A percentile compares a stretch with the other conserved stretches of the same genome.
phyloP scores from a whole-genome alignment of 2,329 filamentous ascomycete species.

The Parastagonospora nodorum region DNA sequence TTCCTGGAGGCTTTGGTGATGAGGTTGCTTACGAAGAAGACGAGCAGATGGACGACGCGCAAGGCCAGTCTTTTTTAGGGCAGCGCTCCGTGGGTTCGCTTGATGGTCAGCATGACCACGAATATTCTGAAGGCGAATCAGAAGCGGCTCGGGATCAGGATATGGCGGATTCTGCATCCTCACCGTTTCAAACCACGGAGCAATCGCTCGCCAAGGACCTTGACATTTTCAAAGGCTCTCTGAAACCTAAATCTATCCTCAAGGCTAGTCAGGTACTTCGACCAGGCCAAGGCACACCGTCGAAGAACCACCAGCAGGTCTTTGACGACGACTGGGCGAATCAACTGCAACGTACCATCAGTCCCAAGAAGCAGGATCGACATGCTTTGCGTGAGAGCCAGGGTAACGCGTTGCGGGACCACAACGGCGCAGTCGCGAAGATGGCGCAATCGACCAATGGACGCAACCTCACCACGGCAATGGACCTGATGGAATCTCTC shows the following conservation, averaged over 20 bases:
- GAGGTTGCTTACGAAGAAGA: constrained; percentile 60
- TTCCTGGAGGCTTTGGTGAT: constrained; percentile 83
- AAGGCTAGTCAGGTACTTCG: constrained; percentile 47
- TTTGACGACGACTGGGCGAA: constrained; percentile 88
- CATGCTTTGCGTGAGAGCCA: constrained; percentile 71
- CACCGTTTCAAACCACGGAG: constrained; percentile 78
- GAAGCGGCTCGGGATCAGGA: constrained; percentile 72
- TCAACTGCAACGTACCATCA: constrained; percentile 91
- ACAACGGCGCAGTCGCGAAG: constrained; percentile 44
- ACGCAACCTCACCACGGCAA: constrained; percentile 80
- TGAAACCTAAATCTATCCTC: constrained; percentile 55
- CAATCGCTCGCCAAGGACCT: constrained; percentile 54
- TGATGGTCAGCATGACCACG: constrained; percentile 65
- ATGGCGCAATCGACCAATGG: constrained; percentile 32
- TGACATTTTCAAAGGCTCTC: constrained; percentile 36
- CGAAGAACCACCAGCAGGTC: constrained; percentile 55
- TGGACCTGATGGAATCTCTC: constrained; percentile 94
- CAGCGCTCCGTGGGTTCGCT: constrained; percentile 84
- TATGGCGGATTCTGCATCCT: constrained; percentile 78
- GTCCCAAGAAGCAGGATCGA: constrained; percentile 89
- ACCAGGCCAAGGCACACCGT: constrained; percentile 55
- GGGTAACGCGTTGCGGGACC: constrained; percentile 60
- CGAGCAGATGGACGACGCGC: constrained; percentile 57
- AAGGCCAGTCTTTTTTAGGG: constrained; percentile 83
- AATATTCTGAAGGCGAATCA: constrained; percentile 68